These are phyloP conservation scores for Scedosporium boydii DNA, from an alignment of 2,329 filamentous ascomycete species.

Conservation along the genomic window DNA sequence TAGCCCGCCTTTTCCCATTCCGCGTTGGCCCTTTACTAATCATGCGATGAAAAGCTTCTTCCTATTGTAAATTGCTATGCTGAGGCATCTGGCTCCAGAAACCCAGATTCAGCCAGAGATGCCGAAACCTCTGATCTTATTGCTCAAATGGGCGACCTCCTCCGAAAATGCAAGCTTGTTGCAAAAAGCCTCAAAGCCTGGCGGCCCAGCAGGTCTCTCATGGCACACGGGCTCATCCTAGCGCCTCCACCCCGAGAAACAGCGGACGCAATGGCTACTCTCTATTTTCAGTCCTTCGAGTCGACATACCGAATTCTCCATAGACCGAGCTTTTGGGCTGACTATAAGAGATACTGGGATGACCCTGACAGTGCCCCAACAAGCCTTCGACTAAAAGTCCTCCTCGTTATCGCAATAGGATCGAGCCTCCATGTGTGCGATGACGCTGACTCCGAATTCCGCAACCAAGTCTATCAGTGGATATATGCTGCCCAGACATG, in stretches of 20 bases:
- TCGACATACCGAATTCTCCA: slow-evolving; percentile 42
- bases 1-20: too few relatives aligned
- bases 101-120: neutral
- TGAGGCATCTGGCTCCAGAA: neutral
- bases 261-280: slow-evolving; percentile 28
- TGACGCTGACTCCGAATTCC: slow-evolving; percentile 15
- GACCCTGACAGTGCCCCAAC: slow-evolving; percentile 15
- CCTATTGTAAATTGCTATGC: neutral
- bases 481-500: slow-evolving; percentile 30
- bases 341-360: slow-evolving; percentile 39
- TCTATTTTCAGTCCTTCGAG: slow-evolving; percentile 43
- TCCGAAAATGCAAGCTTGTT: slow-evolving; percentile 23
- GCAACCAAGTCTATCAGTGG: slow-evolving; percentile 24
- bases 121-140: slow-evolving; percentile 16
- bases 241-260: slow-evolving; percentile 17
- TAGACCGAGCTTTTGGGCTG: slow-evolving; percentile 37
- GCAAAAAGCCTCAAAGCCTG: slow-evolving; percentile 21
- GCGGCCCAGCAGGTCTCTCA: slow-evolving; percentile 22
- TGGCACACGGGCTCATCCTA: slow-evolving; percentile 13
- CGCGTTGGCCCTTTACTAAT: neutral
- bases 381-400: slow-evolving; percentile 22
- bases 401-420: slow-evolving; percentile 30
- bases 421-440: slow-evolving; percentile 21
- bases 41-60: neutral
- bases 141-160: slow-evolving; percentile 17